Percentiles rank a stretch among this genome's conserved stretches.
Conservation (phyloP, 78 protist species). For the Dictyostelium capitatum region DNA sequence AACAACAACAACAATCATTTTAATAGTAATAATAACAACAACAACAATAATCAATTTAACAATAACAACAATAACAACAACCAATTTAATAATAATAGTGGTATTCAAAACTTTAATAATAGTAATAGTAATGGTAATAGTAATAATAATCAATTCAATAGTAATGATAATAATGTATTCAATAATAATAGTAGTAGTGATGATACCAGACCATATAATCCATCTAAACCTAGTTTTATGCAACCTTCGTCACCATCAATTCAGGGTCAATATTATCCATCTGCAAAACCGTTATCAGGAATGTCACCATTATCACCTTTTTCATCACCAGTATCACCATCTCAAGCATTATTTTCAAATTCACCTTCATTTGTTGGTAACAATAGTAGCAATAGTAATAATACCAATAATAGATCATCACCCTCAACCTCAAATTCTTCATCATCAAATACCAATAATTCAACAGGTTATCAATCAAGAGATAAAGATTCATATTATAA, state of each 20-base stretch:
- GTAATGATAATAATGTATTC: not conserved
- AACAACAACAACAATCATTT: not conserved
- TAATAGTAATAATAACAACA: not conserved
- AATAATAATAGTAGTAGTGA: not conserved
- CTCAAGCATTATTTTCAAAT: not conserved
- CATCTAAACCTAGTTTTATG: not conserved
- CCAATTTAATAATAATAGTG: not conserved
- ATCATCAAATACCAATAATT: not conserved
- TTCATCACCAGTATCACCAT: constrained; percentile 10
- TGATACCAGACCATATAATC: not conserved
- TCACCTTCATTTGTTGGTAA: not conserved
- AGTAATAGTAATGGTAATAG: not conserved
- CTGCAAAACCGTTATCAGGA: not conserved
- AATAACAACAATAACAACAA: not conserved
- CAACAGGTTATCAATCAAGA: not conserved
- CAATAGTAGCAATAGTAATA: not conserved
- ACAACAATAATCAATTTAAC: not conserved
- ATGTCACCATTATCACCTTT: constrained; percentile 1
- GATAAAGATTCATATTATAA: too few relatives aligned
- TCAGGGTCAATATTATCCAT: not conserved
- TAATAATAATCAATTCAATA: not conserved
- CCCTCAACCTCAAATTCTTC: not conserved
- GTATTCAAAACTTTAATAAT: not conserved
- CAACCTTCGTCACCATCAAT: constrained; percentile 3
- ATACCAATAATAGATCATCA: not conserved